Evolutionary conservation across 1,284 basidiomycete species (phyloP).

Genomic region (Porodaedalea pini): DNA sequence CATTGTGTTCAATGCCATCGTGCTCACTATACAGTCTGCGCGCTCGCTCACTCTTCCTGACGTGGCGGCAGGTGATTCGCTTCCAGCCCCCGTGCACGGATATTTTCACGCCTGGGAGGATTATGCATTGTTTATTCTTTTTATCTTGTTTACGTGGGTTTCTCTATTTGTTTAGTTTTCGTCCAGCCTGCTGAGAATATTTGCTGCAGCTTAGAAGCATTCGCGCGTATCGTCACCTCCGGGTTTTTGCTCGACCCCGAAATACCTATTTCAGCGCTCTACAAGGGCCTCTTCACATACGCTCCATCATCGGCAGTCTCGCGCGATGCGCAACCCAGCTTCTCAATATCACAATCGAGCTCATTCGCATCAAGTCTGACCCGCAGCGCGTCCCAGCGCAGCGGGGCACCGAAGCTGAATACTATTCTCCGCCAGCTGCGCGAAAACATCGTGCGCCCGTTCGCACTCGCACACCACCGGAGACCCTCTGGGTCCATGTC

Average conservation of each 20-base stretch:
- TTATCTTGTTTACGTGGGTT: constrained; percentile 84
- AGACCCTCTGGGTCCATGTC: constrained; percentile 34
- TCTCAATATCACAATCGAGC: constrained; percentile 24
- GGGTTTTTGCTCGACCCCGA: constrained; percentile 91
- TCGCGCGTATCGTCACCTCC: constrained; percentile 87
- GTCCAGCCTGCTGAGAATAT: constrained; percentile 4
- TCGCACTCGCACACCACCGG: constrained; percentile 36
- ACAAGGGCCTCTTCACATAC: constrained; percentile 43
- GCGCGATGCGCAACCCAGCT: constrained; percentile 24
- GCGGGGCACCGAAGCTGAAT: constrained; percentile 26
- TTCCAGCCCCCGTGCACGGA: constrained; percentile 48
- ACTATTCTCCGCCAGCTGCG: constrained; percentile 36
- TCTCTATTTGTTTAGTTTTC: background rate
- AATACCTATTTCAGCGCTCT: constrained; percentile 52
- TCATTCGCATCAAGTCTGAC: constrained; percentile 34
- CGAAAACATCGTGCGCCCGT: constrained; percentile 40
- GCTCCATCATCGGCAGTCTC: constrained; percentile 29
- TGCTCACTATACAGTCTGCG: constrained; percentile 80
- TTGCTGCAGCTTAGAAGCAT: constrained; percentile 68
- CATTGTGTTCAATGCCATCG: constrained; percentile 82
- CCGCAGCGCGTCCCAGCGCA: constrained; percentile 36
- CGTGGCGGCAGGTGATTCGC: constrained; percentile 29
- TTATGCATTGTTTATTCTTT: constrained; percentile 77
- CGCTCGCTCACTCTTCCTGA: constrained; percentile 47
- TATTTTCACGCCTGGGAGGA: constrained; percentile 92